Conservation (phyloP, 148 eudicot genomes). For the Arbutus unedo region DNA sequence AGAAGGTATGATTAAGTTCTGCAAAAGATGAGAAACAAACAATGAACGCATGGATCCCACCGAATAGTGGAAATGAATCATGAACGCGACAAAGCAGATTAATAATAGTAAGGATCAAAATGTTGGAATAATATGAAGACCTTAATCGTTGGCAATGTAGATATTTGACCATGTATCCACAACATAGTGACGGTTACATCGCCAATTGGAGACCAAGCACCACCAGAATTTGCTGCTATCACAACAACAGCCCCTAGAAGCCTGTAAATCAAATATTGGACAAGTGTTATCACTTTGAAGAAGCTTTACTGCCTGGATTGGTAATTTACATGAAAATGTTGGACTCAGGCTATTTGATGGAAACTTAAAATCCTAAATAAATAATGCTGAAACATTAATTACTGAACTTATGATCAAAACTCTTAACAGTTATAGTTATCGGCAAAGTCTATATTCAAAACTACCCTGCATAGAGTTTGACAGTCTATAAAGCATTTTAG, state of each 20-base stretch:
- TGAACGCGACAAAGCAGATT: background rate
- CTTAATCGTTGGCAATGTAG: slow-evolving; percentile 88
- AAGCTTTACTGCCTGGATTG: slow-evolving; percentile 11
- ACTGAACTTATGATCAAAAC: too few relatives aligned
- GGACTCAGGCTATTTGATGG: background rate
- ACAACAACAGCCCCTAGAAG: slow-evolving; percentile 95
- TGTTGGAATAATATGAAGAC: slow-evolving; percentile 36
- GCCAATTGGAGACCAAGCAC: slow-evolving; percentile 99
- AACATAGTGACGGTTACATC: slow-evolving; percentile 98
- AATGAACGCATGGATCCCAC: background rate
- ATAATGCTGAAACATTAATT: background rate
- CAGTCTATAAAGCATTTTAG: too few relatives aligned
- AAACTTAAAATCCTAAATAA: background rate
- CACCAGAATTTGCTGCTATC: slow-evolving; percentile 98
- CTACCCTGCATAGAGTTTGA: too few relatives aligned
- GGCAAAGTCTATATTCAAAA: background rate
- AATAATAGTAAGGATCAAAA: background rate
- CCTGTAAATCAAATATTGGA: slow-evolving; percentile 39
- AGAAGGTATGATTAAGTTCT: slow-evolving; percentile 73
- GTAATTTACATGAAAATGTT: slow-evolving; percentile 1
- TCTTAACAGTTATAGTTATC: too few relatives aligned
- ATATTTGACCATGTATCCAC: slow-evolving; percentile 98
- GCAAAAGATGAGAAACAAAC: slow-evolving; percentile 16
- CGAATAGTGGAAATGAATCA: background rate
- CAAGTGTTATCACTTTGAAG: slow-evolving; percentile 1